Conservation (phyloP, 169 alveolate genomes). For the Plasmodium falciparum region DNA sequence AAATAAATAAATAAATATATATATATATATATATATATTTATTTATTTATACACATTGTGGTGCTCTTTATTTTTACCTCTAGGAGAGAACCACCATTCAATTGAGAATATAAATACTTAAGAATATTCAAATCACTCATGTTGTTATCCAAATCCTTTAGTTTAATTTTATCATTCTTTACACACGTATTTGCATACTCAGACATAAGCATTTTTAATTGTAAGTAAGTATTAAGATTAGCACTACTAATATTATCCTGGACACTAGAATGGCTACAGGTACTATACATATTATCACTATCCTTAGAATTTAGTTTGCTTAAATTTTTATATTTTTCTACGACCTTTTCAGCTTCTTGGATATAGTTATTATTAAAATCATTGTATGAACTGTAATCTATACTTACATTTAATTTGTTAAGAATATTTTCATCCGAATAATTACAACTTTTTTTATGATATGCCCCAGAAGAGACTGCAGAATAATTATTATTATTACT, state of each 20-base stretch:
- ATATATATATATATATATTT: neutral
- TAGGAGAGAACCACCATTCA: conserved; percentile 1
- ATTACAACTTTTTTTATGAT: conserved; percentile 26
- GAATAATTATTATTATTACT: conserved; percentile 10
- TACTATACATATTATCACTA: conserved; percentile 62
- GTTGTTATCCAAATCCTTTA: conserved; percentile 15
- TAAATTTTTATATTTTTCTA: conserved; percentile 57
- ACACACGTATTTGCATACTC: conserved; percentile 45
- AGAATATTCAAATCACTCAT: conserved; percentile 20
- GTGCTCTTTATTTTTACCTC: conserved; percentile 12
- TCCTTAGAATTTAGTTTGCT: conserved; percentile 55
- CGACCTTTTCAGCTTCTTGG: conserved; percentile 70
- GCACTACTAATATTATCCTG: conserved; percentile 5
- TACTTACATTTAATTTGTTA: conserved; percentile 61
- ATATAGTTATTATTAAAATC: conserved; percentile 59
- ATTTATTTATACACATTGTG: neutral
- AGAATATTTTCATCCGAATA: conserved; percentile 67
- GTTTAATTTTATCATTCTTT: conserved; percentile 21
- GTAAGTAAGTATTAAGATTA: conserved; percentile 41
- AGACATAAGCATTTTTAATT: conserved; percentile 34
- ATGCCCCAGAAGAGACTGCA: neutral
- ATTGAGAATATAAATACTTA: conserved; percentile 17
- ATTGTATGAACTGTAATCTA: conserved; percentile 39
- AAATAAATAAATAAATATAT: neutral
- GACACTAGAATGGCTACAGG: conserved; percentile 24